phyloP scores from a whole-genome alignment of 2,329 filamentous ascomycete species.

The Aspergillus novoparasiticus region DNA sequence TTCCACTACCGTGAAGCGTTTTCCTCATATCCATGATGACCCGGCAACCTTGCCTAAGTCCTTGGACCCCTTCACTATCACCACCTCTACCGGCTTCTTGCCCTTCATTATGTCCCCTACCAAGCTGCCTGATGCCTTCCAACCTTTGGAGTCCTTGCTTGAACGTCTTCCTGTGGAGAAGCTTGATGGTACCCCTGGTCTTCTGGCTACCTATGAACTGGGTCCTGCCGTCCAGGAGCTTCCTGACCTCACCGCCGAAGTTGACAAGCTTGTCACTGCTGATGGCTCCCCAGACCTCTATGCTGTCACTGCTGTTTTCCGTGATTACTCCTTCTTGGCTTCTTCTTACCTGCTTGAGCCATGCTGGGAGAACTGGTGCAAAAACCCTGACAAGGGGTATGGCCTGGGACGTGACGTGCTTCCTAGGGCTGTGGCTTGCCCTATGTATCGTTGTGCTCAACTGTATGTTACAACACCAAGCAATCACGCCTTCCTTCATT shows the following conservation, averaged over 20 bases:
- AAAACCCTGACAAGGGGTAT: slow-evolving; percentile 66
- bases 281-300: slow-evolving; percentile 68
- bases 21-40: slow-evolving; percentile 49
- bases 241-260: slow-evolving; percentile 71
- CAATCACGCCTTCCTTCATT: slow-evolving; percentile 7
- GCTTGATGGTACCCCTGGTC: slow-evolving; percentile 70
- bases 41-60: slow-evolving; percentile 43
- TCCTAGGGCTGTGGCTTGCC: slow-evolving; percentile 74
- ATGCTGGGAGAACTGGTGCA: slow-evolving; percentile 73
- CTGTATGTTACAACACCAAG: slow-evolving; percentile 64
- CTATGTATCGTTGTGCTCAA: slow-evolving; percentile 80
- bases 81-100: slow-evolving; percentile 49
- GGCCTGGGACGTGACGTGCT: slow-evolving; percentile 74
- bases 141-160: slow-evolving; percentile 70
- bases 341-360: slow-evolving; percentile 90
- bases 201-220: slow-evolving; percentile 73
- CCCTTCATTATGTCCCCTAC: slow-evolving; percentile 43
- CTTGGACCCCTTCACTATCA: slow-evolving; percentile 52
- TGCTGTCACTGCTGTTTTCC: slow-evolving; percentile 81
- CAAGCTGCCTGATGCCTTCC: slow-evolving; percentile 72
- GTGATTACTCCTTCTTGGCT: slow-evolving; percentile 89
- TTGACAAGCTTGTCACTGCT: slow-evolving; percentile 64
- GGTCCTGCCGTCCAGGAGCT: slow-evolving; percentile 76
- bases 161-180: slow-evolving; percentile 79
- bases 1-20: slow-evolving; percentile 39